Conservation (phyloP, 1,284 basidiomycete genomes). For the Malassezia arunalokei region DNA sequence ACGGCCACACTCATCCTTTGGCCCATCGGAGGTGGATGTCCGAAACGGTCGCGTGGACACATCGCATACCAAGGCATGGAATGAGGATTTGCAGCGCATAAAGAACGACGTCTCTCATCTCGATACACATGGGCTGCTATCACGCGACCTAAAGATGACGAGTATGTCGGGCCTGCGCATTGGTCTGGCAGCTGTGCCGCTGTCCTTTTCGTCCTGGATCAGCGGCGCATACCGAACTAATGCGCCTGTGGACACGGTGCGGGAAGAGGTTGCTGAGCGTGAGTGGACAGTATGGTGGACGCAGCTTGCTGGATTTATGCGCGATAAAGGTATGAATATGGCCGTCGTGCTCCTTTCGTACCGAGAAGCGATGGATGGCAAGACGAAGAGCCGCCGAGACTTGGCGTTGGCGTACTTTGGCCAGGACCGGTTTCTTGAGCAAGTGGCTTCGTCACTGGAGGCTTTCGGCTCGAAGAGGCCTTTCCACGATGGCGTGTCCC, state of each 20-base stretch:
- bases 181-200: slow-evolving; percentile 27
- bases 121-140: slow-evolving; percentile 5
- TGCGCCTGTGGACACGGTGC: slow-evolving; percentile 2
- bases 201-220: slow-evolving; percentile 29
- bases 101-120: slow-evolving; percentile 57
- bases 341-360: slow-evolving; percentile 31
- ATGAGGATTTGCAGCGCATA: slow-evolving; percentile 66
- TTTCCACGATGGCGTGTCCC: background rate
- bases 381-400: slow-evolving; percentile 29
- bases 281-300: slow-evolving; percentile 34
- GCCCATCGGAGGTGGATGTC: background rate
- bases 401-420: slow-evolving; percentile 16
- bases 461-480: background rate
- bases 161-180: slow-evolving; percentile 1
- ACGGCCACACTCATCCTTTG: slow-evolving; percentile 24
- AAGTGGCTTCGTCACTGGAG: background rate
- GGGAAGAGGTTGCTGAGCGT: slow-evolving; percentile 16
- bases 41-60: background rate
- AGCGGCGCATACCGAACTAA: slow-evolving; percentile 16
- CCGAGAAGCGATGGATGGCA: slow-evolving; percentile 15
- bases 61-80: slow-evolving; percentile 1
- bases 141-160: slow-evolving; percentile 11
- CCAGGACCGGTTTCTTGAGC: background rate
- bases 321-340: slow-evolving; percentile 23
- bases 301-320: slow-evolving; percentile 23